Evolutionary conservation across 2,329 filamentous ascomycete species (phyloP).

Genomic region (Thermothelomyces thermophilus): DNA sequence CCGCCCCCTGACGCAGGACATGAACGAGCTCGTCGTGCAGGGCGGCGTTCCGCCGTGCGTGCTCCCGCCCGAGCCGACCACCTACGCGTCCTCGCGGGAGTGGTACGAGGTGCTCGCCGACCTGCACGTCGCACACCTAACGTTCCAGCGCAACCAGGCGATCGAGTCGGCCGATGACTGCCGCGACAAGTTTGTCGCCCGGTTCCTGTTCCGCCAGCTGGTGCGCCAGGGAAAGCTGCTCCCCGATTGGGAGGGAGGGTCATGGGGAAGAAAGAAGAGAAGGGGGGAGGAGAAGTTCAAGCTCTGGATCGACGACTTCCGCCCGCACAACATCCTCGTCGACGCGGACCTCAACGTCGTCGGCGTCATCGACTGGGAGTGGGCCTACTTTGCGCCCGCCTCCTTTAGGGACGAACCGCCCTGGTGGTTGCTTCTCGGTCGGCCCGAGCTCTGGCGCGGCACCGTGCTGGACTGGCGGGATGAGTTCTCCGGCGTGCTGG

Average conservation of each 20-base stretch:
- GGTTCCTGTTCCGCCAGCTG: constrained; percentile 35
- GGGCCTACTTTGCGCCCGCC: constrained; percentile 28
- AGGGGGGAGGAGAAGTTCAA: constrained; percentile 14
- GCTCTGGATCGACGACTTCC: constrained; percentile 32
- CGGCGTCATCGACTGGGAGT: constrained; percentile 39
- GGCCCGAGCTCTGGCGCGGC: constrained; percentile 30
- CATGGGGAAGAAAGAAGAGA: neutral
- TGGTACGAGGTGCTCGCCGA: constrained; percentile 34
- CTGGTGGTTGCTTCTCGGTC: constrained; percentile 32
- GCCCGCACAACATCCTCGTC: constrained; percentile 29
- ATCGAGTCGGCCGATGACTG: constrained; percentile 34
- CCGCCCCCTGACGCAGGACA: constrained; percentile 36
- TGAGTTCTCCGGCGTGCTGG: constrained; percentile 29
- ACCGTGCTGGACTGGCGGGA: constrained; percentile 29
- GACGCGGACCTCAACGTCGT: constrained; percentile 26
- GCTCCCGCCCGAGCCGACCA: constrained; percentile 22
- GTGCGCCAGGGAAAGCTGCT: constrained; percentile 18
- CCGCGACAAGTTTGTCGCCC: constrained; percentile 37
- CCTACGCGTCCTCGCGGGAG: constrained; percentile 26
- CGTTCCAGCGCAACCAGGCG: constrained; percentile 37
- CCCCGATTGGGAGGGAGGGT: neutral
- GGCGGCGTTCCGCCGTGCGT: constrained; percentile 17
- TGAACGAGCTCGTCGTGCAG: constrained; percentile 34
- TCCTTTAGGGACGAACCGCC: constrained; percentile 30
- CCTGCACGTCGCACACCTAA: constrained; percentile 34